Evolutionary conservation across 768 basidiomycete species (phyloP).

Genomic region (Mycena rosella): DNA sequence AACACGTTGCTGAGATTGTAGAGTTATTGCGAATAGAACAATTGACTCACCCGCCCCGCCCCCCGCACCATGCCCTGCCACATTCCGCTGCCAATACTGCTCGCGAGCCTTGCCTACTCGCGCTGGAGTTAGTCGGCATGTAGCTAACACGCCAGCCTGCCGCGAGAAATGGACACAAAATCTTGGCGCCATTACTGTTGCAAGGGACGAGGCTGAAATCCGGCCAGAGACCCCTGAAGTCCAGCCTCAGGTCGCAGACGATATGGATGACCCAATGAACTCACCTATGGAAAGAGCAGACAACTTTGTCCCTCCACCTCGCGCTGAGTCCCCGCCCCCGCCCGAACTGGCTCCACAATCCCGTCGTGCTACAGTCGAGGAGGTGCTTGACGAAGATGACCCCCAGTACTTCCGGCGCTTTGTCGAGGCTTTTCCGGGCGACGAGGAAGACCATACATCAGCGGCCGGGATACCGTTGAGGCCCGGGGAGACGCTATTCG

Average conservation of each 20-base stretch:
- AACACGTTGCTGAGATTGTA: too few relatives aligned
- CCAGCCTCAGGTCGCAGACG: background rate
- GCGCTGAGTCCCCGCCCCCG: background rate
- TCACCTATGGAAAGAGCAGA: background rate
- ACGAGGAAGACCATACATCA: background rate
- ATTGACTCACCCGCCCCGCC: too few relatives aligned
- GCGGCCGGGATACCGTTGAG: background rate
- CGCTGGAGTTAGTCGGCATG: background rate
- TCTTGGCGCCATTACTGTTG: background rate
- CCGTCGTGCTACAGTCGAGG: background rate
- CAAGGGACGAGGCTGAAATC: background rate
- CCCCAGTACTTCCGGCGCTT: background rate
- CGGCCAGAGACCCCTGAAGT: background rate
- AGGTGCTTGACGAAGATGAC: background rate
- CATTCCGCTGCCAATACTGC: background rate
- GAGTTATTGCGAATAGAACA: too few relatives aligned
- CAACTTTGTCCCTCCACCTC: background rate
- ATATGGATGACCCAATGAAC: too few relatives aligned
- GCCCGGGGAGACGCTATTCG: background rate
- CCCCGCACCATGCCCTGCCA: background rate
- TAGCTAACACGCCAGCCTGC: background rate
- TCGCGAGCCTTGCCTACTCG: background rate
- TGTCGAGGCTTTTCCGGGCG: background rate
- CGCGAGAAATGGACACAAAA: background rate
- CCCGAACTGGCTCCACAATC: background rate